A percentile compares a stretch with the other conserved stretches of the same genome.
Conservation (phyloP, 441 rosid genomes). For the Syzygium syzygioides region DNA sequence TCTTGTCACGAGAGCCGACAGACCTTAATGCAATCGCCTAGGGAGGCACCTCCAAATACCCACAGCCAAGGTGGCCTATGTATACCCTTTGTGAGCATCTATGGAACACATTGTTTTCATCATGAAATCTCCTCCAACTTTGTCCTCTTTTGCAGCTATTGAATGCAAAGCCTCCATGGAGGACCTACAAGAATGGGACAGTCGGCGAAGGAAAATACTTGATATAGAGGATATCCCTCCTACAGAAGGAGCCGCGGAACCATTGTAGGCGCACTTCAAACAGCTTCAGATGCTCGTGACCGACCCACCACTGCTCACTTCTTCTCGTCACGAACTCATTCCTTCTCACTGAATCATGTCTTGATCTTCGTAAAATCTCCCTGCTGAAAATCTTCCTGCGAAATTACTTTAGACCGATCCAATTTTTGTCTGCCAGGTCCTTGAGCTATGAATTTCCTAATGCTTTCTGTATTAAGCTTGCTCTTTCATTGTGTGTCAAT, state of each 20-base stretch:
- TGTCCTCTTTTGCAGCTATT: neutral
- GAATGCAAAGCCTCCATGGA: neutral
- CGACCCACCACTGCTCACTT: neutral
- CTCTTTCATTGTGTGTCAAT: neutral
- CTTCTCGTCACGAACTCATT: too few species aligned
- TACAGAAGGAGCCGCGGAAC: neutral
- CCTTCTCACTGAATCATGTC: too few species aligned
- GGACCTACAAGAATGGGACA: neutral
- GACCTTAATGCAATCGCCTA: neutral
- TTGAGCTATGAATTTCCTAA: too few species aligned
- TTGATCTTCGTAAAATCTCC: too few species aligned
- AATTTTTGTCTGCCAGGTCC: too few species aligned
- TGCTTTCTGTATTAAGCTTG: neutral
- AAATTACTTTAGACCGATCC: too few species aligned
- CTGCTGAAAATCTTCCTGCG: too few species aligned
- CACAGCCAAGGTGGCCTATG: neutral
- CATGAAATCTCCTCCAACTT: neutral
- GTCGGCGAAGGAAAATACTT: neutral
- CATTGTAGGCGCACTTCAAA: neutral
- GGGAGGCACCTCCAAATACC: neutral
- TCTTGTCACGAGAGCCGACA: neutral
- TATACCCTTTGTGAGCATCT: neutral
- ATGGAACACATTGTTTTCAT: neutral
- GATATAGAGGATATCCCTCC: neutral
- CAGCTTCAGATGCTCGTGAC: neutral